Evolutionary conservation across 2,329 filamentous ascomycete species (phyloP), one percentile per base, ranked within the genome.

Genomic region (Myriangium duriaei): DNA sequence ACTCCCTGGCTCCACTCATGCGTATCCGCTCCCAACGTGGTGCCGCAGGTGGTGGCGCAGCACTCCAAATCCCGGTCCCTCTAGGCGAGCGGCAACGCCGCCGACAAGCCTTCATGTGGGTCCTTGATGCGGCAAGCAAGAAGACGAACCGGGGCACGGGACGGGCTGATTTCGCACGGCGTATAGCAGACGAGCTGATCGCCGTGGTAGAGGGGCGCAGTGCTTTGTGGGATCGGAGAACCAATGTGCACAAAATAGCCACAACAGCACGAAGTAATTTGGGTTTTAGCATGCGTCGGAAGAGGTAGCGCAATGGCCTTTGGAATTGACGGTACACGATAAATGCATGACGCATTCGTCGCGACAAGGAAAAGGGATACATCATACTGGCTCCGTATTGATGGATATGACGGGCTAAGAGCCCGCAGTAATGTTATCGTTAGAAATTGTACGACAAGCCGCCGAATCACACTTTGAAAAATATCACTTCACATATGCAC

Each of bases 1-100:
- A 98, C 68, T 92, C 84, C 7, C 80, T 98, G 15, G 84, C 87
- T 1, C 91, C 91, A 7, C 71, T 98, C 11, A 67, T 98, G 53
- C 79, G 81, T 48, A 78, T 98, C 53, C 74, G 77, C 39, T 72
- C 72, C 44, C 72, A 85, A 50, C 76, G 76, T 52, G 86, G 85
- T 48, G 74, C 81, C 24, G 83, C 81, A 1, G 88, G 88, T 61
- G 91, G 91, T 65, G 91, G 91, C 59, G 72, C 75, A 24, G 74
- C 46, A 16, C 33, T 48, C 10, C 44, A 48, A 31, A 46, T 48
- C 37, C 44, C 45, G n/a, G 44, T 46, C 10, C 42, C 44, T 6
- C 34, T 48, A 28, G 39, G 39, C 30, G 34, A 46, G 13, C 46
- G 46, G 24, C 46, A 48, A 35, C 46, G 43, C 31, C 46, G 46